These are phyloP conservation scores for Cladosporium sp. DNA, from an alignment of 2,329 filamentous ascomycete species.

Conservation along the genomic window DNA sequence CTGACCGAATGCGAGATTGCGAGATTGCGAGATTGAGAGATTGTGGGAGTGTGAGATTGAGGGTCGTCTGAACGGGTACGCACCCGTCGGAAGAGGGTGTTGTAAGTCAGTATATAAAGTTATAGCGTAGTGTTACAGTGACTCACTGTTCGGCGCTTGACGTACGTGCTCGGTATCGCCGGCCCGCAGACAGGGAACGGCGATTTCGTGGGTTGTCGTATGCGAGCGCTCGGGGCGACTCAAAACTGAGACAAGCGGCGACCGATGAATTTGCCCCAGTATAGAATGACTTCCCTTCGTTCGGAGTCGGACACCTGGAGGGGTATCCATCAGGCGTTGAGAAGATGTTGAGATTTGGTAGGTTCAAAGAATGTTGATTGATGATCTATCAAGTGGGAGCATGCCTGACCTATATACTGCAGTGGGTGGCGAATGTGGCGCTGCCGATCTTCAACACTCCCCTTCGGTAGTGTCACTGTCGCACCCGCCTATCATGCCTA, in stretches of 20 bases:
- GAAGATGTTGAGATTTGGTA: not conserved
- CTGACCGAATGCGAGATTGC: no score
- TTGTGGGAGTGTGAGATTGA: not conserved
- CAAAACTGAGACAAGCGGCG: not conserved
- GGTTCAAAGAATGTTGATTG: not conserved
- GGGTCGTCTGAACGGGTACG: not conserved
- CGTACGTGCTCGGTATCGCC: not conserved
- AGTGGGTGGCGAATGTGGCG: not conserved
- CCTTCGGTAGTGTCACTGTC: not conserved
- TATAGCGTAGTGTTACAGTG: not conserved
- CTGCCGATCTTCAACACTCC: not conserved
- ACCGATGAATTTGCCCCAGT: not conserved
- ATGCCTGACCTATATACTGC: not conserved
- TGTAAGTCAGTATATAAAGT: not conserved
- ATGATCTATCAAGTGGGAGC: not conserved
- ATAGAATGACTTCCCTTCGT: no score
- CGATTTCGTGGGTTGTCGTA: not conserved
- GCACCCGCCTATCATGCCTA: not conserved
- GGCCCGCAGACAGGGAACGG: not conserved
- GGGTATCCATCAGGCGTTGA: no score
- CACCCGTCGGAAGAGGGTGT: not conserved
- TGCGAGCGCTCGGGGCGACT: not conserved
- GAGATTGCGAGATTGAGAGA: not conserved
- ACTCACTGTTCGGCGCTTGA: not conserved
- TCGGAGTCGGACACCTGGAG: no score